Evolutionary conservation across 192 early-diverging fungal species (phyloP).

Genomic region (Funneliformis mosseae): DNA sequence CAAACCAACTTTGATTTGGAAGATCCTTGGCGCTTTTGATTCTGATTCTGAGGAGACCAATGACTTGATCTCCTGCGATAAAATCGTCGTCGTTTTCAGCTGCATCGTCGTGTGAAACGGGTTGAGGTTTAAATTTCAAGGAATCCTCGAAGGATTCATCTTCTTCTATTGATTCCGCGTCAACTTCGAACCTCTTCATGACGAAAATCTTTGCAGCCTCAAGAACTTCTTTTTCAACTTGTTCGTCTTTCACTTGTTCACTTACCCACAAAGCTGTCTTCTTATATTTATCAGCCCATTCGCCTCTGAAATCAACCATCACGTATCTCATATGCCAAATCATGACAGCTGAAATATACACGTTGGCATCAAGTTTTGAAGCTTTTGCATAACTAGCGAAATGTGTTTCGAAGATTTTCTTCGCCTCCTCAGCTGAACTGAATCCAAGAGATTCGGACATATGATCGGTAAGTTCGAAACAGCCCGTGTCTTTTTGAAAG

Average conservation of each 20-base stretch:
- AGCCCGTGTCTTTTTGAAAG: conserved; percentile 21
- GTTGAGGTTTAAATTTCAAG: background rate
- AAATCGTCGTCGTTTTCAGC: background rate
- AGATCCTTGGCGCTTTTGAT: conserved; percentile 6
- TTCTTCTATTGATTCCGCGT: background rate
- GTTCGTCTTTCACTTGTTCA: conserved; percentile 10
- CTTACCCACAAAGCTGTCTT: conserved; percentile 3
- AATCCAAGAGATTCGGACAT: conserved; percentile 17
- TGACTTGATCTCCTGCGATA: background rate
- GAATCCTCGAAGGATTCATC: conserved; percentile 8
- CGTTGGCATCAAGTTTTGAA: background rate
- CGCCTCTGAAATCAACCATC: background rate
- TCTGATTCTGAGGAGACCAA: conserved; percentile 17
- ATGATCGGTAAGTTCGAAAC: conserved; percentile 9
- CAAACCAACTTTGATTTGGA: background rate
- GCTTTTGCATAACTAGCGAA: conserved; percentile 12
- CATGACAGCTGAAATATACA: conserved; percentile 17
- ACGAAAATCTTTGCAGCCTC: conserved; percentile 13
- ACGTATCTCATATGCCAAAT: conserved; percentile 28
- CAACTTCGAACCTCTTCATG: conserved; percentile 22
- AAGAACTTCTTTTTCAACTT: conserved; percentile 15
- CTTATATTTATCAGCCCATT: conserved; percentile 19
- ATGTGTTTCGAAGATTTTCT: conserved; percentile 1
- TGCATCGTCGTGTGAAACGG: too few species aligned
- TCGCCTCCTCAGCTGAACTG: conserved; percentile 17